These are phyloP conservation scores for Mercurialis annua DNA, from an alignment of 345 rosid species.

Conservation along the genomic window DNA sequence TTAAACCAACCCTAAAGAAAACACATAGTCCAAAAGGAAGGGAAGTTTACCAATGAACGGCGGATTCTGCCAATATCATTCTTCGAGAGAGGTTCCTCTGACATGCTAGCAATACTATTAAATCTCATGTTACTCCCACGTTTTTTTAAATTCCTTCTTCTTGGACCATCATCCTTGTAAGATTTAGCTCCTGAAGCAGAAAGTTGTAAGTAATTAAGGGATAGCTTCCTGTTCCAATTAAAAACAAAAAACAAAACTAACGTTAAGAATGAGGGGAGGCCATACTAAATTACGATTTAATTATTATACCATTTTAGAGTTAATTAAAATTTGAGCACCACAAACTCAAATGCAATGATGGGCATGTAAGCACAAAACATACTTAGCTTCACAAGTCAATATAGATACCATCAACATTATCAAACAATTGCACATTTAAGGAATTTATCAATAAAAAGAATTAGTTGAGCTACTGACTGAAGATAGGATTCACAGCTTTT, in stretches of 20 bases:
- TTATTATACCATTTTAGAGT: neutral
- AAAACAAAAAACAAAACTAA: conserved; percentile 17
- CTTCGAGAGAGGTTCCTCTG: conserved; percentile 71
- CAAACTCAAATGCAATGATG: conserved; percentile 3
- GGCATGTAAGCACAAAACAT: neutral
- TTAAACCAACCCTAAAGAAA: conserved; percentile 9
- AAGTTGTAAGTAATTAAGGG: conserved; percentile 71
- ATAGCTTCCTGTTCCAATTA: conserved; percentile 67
- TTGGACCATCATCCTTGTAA: conserved; percentile 49
- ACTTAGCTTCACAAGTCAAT: neutral
- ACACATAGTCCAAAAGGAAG: conserved; percentile 3
- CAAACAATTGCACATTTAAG: neutral
- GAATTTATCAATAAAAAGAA: neutral
- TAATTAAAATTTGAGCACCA: neutral
- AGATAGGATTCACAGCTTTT: neutral
- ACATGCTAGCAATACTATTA: conserved; percentile 27
- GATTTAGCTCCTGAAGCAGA: conserved; percentile 53
- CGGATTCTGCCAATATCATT: conserved; percentile 73
- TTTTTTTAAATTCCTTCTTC: conserved; percentile 66
- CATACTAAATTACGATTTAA: conserved; percentile 8
- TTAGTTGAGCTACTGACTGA: neutral
- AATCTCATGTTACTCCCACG: conserved; percentile 39
- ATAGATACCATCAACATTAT: neutral
- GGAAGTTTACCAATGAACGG: conserved; percentile 60
- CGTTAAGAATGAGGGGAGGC: conserved; percentile 6